These are phyloP conservation scores for Xylaria intraflava DNA, from an alignment of 495 filamentous ascomycete genomes.

Conservation along the genomic window DNA sequence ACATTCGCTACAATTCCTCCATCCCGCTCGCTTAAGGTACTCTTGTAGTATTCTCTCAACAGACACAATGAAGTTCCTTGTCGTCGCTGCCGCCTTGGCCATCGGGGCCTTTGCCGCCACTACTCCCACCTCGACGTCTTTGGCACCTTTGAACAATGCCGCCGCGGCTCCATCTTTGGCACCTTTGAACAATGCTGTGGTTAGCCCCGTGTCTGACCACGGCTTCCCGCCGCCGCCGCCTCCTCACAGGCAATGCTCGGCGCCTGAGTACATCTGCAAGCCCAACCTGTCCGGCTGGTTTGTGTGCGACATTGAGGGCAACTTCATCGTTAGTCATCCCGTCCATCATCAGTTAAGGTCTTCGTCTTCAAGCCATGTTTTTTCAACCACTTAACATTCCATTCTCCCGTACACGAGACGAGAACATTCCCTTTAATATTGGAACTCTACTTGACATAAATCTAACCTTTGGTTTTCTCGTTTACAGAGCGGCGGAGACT, in stretches of 20 bases:
- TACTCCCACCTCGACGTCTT: background rate
- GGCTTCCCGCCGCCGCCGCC: constrained; percentile 9
- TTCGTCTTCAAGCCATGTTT: background rate
- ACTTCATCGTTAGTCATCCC: constrained; percentile 22
- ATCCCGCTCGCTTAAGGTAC: too few species aligned
- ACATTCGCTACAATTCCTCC: background rate
- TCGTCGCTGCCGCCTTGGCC: background rate
- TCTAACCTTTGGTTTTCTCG: too few species aligned
- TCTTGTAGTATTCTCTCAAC: background rate
- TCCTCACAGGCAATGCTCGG: constrained; percentile 8
- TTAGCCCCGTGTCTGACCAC: constrained; percentile 5
- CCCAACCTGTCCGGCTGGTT: constrained; percentile 21
- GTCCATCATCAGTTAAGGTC: constrained; percentile 4
- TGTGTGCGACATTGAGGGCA: constrained; percentile 35
- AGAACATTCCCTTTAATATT: too few species aligned
- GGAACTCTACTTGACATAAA: too few species aligned
- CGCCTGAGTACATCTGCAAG: constrained; percentile 21
- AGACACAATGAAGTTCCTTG: constrained; percentile 5
- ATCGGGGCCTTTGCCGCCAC: background rate
- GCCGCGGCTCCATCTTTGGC: background rate
- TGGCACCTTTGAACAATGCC: background rate
- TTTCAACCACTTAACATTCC: background rate
- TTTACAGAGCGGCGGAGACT: too few species aligned
- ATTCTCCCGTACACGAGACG: too few species aligned
- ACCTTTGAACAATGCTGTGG: background rate